Base-by-base conservation (phyloP, 192 early-diverging fungal species). In the Bifiguratus adelaidae region DNA sequence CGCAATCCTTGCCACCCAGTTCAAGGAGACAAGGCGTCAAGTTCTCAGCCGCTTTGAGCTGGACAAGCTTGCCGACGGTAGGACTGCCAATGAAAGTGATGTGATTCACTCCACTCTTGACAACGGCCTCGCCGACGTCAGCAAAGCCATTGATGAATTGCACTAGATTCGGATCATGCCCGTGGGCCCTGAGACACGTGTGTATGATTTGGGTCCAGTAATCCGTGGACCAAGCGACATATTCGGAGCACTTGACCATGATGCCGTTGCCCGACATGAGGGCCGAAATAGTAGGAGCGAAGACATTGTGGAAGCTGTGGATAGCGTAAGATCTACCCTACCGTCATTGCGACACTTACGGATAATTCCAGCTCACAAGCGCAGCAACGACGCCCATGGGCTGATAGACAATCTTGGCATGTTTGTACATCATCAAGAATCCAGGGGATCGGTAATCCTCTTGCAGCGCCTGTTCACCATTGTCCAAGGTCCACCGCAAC, bases 21-120 rank as follows among this genome's bases (percentile, higher is more conserved):
- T 94, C 91, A n/a, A 94, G 74, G 8, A 88, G 74, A 46, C 82
- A 84, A 0, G 91, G 91, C 4, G 83, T 88, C 47, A 94, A 68
- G 5, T 70, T 68, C 13, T 61, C 55, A 23, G 84, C 68, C n/a
- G 89, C 88, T 5, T 78, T 65, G 20, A 49, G 58, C 68, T 88
- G 86, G 18, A 94, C 77, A 22, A 78, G 52, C 56, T 79, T 80
- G 33, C 91, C 91, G 11, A 91, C 88, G 41, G 64, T 61, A 12
- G 88, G 81, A 13, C 86, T 89, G 13, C 91, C 91, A 53, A 91
- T 89, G 52, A 94, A 92, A 0, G 86, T 90, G 37, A 94, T 78
- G 52, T 88, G 78, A 44, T 83, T 71, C 35, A 85, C 69, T 19
- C 66, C 66, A 4, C 67, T 70, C 42, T 50, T 56, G 3, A 89